Conservation (phyloP, 1,284 basidiomycete species). For the Apiotrichum porosum region DNA sequence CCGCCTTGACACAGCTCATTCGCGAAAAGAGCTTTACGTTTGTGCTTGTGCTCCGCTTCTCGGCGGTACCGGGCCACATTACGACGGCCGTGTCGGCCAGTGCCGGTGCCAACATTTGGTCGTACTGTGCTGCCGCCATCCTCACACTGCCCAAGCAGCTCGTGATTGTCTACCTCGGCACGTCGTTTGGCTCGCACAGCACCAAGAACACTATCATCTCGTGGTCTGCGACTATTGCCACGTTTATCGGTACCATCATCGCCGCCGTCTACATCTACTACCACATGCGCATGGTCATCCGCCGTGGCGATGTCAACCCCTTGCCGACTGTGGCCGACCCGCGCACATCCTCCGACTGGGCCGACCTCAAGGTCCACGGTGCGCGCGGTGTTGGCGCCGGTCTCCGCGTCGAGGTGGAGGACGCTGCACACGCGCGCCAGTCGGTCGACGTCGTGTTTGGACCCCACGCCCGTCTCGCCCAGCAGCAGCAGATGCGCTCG, state of each 20-base stretch:
- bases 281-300: slow-evolving; percentile 43
- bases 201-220: slow-evolving; percentile 39
- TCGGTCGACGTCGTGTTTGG: slow-evolving; percentile 9
- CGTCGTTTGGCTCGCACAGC: slow-evolving; percentile 32
- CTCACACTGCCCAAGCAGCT: slow-evolving; percentile 45
- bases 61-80: slow-evolving; percentile 44
- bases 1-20: slow-evolving; percentile 39
- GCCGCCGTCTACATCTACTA: slow-evolving; percentile 46
- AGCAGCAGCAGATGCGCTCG: neutral
- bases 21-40: slow-evolving; percentile 46
- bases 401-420: slow-evolving; percentile 5
- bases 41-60: slow-evolving; percentile 42
- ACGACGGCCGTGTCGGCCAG: slow-evolving; percentile 42
- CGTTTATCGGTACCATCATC: slow-evolving; percentile 37
- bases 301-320: slow-evolving; percentile 11
- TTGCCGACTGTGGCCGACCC: slow-evolving; percentile 13
- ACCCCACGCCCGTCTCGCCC: slow-evolving; percentile 11
- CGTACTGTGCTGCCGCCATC: slow-evolving; percentile 41
- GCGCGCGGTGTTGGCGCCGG: slow-evolving; percentile 6
- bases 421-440: slow-evolving; percentile 1
- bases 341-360: neutral
- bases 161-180: slow-evolving; percentile 42
- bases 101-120: slow-evolving; percentile 41
- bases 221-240: slow-evolving; percentile 26
- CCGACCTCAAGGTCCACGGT: slow-evolving; percentile 4